phyloP scores from a whole-genome alignment of 1,284 basidiomycete genomes.

The Irpex sp. region DNA sequence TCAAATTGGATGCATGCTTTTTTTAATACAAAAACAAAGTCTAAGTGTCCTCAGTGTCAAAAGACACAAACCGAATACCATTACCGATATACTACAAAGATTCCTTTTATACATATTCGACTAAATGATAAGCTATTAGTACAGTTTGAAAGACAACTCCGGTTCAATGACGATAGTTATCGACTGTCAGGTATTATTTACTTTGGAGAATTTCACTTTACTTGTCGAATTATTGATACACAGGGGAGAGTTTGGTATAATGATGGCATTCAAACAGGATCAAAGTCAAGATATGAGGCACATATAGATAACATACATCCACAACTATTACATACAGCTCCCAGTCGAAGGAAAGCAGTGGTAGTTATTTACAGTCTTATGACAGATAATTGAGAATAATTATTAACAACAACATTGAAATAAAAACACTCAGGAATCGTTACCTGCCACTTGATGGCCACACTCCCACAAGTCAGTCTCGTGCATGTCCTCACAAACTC shows the following conservation, averaged over 20 bases:
- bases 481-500: no score
- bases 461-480: no score
- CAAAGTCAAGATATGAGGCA: background rate
- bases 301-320: background rate
- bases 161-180: background rate
- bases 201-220: background rate
- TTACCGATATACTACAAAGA: background rate
- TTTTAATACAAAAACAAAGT: background rate
- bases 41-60: background rate
- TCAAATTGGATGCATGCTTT: background rate
- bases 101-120: background rate
- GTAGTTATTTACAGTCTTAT: background rate
- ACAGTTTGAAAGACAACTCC: background rate
- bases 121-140: background rate
- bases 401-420: background rate
- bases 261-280: background rate
- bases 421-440: background rate
- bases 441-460: background rate
- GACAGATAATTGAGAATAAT: background rate
- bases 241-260: background rate
- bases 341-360: background rate
- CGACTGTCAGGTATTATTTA: background rate
- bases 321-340: background rate
- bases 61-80: background rate
- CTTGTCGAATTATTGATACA: background rate